Percentiles rank a stretch among this genome's conserved stretches.
Evolutionary conservation across 176 grass and related monocot species (phyloP).

Genomic region (Carex pumila): DNA sequence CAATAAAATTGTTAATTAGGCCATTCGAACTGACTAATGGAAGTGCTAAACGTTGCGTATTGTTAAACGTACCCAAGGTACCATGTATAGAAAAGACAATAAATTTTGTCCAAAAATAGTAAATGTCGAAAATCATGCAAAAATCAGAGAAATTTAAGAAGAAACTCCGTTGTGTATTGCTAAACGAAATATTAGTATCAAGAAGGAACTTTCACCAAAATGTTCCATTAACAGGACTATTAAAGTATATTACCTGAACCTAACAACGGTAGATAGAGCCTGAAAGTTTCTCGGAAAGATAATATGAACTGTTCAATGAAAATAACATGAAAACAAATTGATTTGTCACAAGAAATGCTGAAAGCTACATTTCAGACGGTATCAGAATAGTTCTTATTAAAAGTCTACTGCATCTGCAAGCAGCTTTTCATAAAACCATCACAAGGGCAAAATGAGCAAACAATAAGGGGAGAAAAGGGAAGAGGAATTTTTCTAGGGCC

Average conservation of each 20-base stretch:
- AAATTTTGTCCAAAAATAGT: too few relatives aligned
- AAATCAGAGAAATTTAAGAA: neutral
- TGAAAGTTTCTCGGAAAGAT: neutral
- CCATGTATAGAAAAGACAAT: too few relatives aligned
- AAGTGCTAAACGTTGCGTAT: too few relatives aligned
- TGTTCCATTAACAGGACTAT: neutral
- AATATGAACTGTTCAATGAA: neutral
- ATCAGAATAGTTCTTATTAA: conserved; percentile 6
- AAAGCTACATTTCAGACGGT: conserved; percentile 2
- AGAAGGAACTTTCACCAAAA: neutral
- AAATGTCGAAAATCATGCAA: neutral
- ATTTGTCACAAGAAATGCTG: neutral
- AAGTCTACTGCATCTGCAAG: conserved; percentile 6
- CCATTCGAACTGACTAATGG: too few relatives aligned
- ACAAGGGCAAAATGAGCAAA: neutral
- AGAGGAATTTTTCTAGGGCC: neutral
- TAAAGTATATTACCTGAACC: neutral
- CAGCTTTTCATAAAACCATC: conserved; percentile 8
- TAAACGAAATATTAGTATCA: neutral
- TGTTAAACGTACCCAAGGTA: too few relatives aligned
- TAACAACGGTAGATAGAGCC: neutral
- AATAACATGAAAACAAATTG: conserved; percentile 13
- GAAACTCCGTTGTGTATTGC: neutral
- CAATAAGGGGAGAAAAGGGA: neutral
- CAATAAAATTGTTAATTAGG: too few relatives aligned